These are phyloP conservation scores for Colletotrichum tanaceti DNA, from an alignment of 2,329 filamentous ascomycete species.

Conservation along the genomic window DNA sequence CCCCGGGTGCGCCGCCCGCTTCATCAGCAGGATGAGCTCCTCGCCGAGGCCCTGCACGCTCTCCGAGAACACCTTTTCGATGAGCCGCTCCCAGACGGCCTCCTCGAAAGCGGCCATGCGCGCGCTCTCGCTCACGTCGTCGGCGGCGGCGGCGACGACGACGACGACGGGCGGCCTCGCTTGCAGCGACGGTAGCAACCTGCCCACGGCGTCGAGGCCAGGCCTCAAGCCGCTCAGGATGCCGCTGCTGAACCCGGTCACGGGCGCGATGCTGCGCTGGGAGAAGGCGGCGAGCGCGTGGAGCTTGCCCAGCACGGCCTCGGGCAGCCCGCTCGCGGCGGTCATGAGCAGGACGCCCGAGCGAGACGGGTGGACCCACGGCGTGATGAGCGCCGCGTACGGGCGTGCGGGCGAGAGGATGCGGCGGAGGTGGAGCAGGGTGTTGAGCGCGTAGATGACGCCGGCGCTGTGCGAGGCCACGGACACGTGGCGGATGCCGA, in stretches of 20 bases:
- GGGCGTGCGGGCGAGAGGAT: conserved; percentile 44
- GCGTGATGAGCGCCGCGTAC: conserved; percentile 47
- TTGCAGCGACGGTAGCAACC: conserved; percentile 7
- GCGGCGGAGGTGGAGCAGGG: conserved; percentile 47
- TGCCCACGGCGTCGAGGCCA: conserved; percentile 1
- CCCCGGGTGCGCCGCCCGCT: conserved; percentile 38
- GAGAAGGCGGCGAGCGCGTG: conserved; percentile 44
- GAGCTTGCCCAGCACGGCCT: conserved; percentile 38
- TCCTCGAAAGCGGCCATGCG: conserved; percentile 42
- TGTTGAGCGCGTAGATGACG: conserved; percentile 48
- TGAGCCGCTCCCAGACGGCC: conserved; percentile 37
- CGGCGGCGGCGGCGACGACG: too few species aligned
- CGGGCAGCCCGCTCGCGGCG: conserved; percentile 43
- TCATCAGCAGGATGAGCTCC: conserved; percentile 47
- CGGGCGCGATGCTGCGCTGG: conserved; percentile 41
- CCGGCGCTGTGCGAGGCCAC: conserved; percentile 49
- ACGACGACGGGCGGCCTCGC: not conserved
- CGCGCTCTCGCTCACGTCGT: not conserved
- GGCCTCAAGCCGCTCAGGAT: conserved; percentile 14
- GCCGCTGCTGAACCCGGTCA: conserved; percentile 14
- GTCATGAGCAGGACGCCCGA: conserved; percentile 43
- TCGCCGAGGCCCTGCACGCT: conserved; percentile 45
- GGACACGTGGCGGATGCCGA: conserved; percentile 47
- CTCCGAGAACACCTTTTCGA: conserved; percentile 44
- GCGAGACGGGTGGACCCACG: conserved; percentile 48